Base-by-base conservation (phyloP, 768 basidiomycete species). In the Gloeophyllum trabeum region DNA sequence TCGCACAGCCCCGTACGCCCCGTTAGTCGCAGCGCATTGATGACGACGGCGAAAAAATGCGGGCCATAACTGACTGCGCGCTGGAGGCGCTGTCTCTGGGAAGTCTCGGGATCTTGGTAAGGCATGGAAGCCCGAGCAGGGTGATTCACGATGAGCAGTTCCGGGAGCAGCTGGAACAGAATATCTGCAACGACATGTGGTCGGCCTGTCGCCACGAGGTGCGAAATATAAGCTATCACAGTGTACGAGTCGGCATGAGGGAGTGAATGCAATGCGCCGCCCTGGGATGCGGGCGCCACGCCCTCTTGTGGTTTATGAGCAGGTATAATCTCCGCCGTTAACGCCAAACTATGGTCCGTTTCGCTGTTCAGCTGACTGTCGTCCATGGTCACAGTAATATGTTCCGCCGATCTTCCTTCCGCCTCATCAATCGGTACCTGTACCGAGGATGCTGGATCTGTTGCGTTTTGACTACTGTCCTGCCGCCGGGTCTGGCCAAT, bases 11-110 rank as follows among this genome's bases (percentile, higher is more conserved):
- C 70, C 0, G 68, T 68, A 46, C 61, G 62, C 1, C 78, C 74
- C 0, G 69, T 61, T 49, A 81, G 81, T 43, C 61, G 54, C 32
- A 88, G 59, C 0, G 76, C 79, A 44, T 76, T 73, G 24, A 91
- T 55, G 6, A 87, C 56, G 2, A 65, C 57, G 1, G 74, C 63
- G 48, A 84, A 75, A 46, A 81, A 65, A 43, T 68, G 54, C 0
- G 86, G 81, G 0, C 83, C 86, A 19, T 72, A 68, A 3, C 32
- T 39, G 6, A 72, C 62, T 2, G 71, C 73, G 6, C 67, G 69
- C 4, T 47, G 18, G 30, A 79, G 48, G 26, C 54, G 60, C 18
- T 54, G 62, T 48, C 14, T 54, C 54, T 18, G 57, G 49, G 4
- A 41, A n/a, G 44, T 32, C 19, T 50, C 43, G n/a, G 56, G 60